These are phyloP conservation scores for Helianthus tuberosus DNA, from an alignment of 129 eudicot genomes.

Conservation along the genomic window DNA sequence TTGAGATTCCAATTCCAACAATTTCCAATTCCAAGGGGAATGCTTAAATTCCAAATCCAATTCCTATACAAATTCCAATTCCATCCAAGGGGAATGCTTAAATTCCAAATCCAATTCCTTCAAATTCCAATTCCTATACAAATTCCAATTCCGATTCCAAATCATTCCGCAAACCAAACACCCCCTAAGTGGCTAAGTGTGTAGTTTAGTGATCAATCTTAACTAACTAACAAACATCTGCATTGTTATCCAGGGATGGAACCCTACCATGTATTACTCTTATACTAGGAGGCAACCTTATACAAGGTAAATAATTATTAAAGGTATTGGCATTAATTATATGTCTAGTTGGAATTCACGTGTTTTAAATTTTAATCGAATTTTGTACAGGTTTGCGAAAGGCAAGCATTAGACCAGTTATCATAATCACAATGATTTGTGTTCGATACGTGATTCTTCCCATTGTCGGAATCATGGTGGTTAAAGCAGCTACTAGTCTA, in stretches of 20 bases:
- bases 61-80: no score
- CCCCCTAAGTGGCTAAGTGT: not conserved
- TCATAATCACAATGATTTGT: slow-evolving; percentile 47
- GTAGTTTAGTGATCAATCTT: not conserved
- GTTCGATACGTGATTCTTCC: slow-evolving; percentile 75
- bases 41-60: no score
- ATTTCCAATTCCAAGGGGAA: no score
- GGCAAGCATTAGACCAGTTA: slow-evolving; percentile 41
- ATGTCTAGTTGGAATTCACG: not conserved
- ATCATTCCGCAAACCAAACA: no score
- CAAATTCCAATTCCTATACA: no score
- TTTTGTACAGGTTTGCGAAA: slow-evolving; percentile 51
- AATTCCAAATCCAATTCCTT: no score
- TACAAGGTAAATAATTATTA: slow-evolving; percentile 57
- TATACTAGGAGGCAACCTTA: slow-evolving; percentile 92
- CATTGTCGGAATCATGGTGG: slow-evolving; percentile 58
- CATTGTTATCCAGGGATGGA: slow-evolving; percentile 58
- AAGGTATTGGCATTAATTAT: not conserved
- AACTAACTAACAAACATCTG: not conserved
- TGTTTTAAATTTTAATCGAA: not conserved
- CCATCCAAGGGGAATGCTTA: no score
- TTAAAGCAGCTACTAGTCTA: slow-evolving; percentile 53
- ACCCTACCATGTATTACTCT: slow-evolving; percentile 90
- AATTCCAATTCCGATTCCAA: no score
- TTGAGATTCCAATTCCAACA: no score